Conservation (phyloP, 1,139 yeast species). For the Meyerozyma guilliermondii region DNA sequence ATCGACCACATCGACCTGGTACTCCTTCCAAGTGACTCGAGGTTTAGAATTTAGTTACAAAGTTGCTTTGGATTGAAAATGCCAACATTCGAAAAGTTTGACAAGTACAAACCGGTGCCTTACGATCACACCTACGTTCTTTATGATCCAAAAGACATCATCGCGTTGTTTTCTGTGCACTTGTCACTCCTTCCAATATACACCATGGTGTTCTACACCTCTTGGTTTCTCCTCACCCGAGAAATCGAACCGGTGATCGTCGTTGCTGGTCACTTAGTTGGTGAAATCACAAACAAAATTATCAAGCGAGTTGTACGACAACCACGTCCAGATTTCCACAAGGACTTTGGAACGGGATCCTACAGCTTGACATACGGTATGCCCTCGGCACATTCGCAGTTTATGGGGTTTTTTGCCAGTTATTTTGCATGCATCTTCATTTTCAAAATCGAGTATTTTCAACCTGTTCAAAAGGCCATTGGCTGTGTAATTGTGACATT, state of each 20-base stretch:
- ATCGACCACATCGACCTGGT: neutral
- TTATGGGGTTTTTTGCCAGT: conserved; percentile 79
- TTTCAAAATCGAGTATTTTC: conserved; percentile 22
- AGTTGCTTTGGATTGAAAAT: neutral
- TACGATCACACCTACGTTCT: conserved; percentile 73
- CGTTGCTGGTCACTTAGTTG: conserved; percentile 80
- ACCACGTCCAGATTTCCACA: conserved; percentile 68
- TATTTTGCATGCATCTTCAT: conserved; percentile 48
- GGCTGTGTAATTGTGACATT: conserved; percentile 19
- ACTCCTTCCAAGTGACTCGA: neutral
- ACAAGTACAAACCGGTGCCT: conserved; percentile 38
- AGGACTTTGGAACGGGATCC: conserved; percentile 43
- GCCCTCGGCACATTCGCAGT: conserved; percentile 97
- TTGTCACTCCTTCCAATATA: conserved; percentile 82
- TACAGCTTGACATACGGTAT: conserved; percentile 73
- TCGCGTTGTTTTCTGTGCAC: conserved; percentile 63
- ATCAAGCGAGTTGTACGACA: conserved; percentile 62
- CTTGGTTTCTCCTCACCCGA: conserved; percentile 78
- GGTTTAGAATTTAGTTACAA: neutral
- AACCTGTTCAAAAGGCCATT: conserved; percentile 15
- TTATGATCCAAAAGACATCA: conserved; percentile 61
- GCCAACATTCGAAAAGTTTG: conserved; percentile 10
- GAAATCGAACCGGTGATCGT: conserved; percentile 82
- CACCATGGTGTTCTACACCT: conserved; percentile 70
- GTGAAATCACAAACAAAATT: conserved; percentile 68